Percentiles rank a stretch among this genome's conserved stretches.
phyloP scores from a whole-genome alignment of 1,139 yeast genomes.

The Arxiozyma telluris region DNA sequence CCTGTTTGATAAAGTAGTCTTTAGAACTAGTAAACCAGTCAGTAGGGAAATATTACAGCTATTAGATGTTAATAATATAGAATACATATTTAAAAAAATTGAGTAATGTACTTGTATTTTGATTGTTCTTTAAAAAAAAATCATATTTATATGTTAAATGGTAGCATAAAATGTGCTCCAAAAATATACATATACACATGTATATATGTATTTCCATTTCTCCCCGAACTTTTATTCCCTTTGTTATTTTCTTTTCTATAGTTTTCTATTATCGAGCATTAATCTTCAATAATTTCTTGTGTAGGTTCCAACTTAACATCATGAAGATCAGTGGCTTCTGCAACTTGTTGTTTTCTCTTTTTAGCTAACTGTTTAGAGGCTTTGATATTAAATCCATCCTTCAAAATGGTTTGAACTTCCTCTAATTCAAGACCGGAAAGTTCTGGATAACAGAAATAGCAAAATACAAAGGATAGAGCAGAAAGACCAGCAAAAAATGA shows the following conservation, averaged over 20 bases:
- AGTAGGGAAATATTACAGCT: background rate
- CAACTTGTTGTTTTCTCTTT: slow-evolving; percentile 29
- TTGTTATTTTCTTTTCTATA: background rate
- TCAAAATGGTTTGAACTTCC: slow-evolving; percentile 73
- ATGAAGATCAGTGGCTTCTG: slow-evolving; percentile 7
- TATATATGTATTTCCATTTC: background rate
- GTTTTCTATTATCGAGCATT: background rate
- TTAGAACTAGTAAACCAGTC: slow-evolving; percentile 12
- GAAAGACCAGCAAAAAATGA: slow-evolving; percentile 81
- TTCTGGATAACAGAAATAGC: slow-evolving; percentile 83
- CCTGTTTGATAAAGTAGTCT: slow-evolving; percentile 37
- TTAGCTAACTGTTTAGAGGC: slow-evolving; percentile 51
- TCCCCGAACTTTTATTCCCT: too few relatives aligned
- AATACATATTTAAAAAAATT: slow-evolving; percentile 4
- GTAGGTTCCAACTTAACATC: slow-evolving; percentile 18
- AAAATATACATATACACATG: background rate
- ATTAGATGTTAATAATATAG: slow-evolving; percentile 4
- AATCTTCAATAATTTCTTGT: slow-evolving; percentile 19
- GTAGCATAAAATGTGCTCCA: background rate
- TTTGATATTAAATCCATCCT: slow-evolving; percentile 77
- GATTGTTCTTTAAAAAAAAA: background rate
- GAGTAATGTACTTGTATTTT: background rate
- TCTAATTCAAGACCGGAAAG: slow-evolving; percentile 83
- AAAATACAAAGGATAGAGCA: slow-evolving; percentile 58
- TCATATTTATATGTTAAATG: background rate